Percentiles rank a stretch among this genome's conserved stretches.
phyloP scores from a whole-genome alignment of 2,329 filamentous ascomycete species.

The Paramyrothecium roridum region DNA sequence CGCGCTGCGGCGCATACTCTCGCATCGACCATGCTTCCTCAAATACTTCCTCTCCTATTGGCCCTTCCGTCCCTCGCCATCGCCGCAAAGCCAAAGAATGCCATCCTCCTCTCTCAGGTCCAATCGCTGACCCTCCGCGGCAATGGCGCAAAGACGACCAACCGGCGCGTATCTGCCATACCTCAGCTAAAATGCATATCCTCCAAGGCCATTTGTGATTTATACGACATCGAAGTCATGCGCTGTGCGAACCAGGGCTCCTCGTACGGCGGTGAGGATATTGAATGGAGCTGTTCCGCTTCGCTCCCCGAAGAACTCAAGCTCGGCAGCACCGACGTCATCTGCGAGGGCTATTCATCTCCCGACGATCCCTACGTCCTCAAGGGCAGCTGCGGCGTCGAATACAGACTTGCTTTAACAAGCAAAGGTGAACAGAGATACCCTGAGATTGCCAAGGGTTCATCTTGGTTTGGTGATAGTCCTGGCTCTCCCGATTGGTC shows the following conservation, averaged over 20 bases:
- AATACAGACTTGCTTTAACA: conserved; percentile 80
- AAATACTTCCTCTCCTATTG: conserved; percentile 15
- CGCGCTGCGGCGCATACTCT: background rate
- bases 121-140: conserved; percentile 74
- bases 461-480: conserved; percentile 28
- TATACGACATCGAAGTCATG: conserved; percentile 77
- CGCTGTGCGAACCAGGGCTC: conserved; percentile 84
- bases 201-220: conserved; percentile 57
- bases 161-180: conserved; percentile 72
- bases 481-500: conserved; percentile 26
- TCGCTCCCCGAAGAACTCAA: conserved; percentile 58
- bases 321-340: conserved; percentile 82
- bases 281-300: conserved; percentile 86
- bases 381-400: conserved; percentile 87
- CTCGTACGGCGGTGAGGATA: conserved; percentile 74
- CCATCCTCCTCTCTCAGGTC: conserved; percentile 60
- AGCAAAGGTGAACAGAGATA: conserved; percentile 70
- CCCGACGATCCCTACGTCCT: conserved; percentile 82
- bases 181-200: conserved; percentile 79
- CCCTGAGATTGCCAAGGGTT: conserved; percentile 47
- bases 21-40: conserved; percentile 23
- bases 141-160: conserved; percentile 61
- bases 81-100: conserved; percentile 39
- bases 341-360: conserved; percentile 83
- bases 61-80: conserved; percentile 19